Conservation (phyloP, 768 basidiomycete genomes). For the Suillus decipiens region DNA sequence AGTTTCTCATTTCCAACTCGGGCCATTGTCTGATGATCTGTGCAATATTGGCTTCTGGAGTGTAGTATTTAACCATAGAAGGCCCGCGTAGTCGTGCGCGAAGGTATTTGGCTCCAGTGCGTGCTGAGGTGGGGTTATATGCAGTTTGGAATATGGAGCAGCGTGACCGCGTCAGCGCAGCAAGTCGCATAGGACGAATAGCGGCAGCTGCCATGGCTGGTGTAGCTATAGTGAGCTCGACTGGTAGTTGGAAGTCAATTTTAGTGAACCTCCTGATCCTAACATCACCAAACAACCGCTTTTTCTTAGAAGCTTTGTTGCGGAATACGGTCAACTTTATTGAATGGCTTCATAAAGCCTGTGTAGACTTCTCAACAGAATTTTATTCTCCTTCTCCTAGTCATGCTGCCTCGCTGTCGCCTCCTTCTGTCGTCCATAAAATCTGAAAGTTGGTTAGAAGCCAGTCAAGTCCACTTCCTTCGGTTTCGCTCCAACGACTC, state of each 20-base stretch:
- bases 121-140: constrained; percentile 78
- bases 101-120: constrained; percentile 93
- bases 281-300: constrained; percentile 31
- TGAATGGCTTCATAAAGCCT: constrained; percentile 1
- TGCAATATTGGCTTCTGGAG: constrained; percentile 56
- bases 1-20: constrained; percentile 61
- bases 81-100: constrained; percentile 81
- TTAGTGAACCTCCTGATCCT: constrained; percentile 25
- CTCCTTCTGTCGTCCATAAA: constrained; percentile 15
- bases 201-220: constrained; percentile 29
- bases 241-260: background rate
- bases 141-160: constrained; percentile 82
- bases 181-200: constrained; percentile 53
- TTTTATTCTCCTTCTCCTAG: background rate
- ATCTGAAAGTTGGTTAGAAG: constrained; percentile 22
- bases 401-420: constrained; percentile 28
- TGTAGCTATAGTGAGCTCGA: background rate
- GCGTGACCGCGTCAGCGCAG: constrained; percentile 61
- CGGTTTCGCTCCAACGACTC: constrained; percentile 17
- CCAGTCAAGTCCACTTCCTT: constrained; percentile 21
- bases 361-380: background rate
- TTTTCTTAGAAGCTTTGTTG: background rate
- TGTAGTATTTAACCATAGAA: constrained; percentile 85
- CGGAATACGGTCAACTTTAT: background rate
- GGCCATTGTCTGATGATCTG: constrained; percentile 52